phyloP scores from a whole-genome alignment of 345 rosid genomes.

The Lumnitzera racemosa region DNA sequence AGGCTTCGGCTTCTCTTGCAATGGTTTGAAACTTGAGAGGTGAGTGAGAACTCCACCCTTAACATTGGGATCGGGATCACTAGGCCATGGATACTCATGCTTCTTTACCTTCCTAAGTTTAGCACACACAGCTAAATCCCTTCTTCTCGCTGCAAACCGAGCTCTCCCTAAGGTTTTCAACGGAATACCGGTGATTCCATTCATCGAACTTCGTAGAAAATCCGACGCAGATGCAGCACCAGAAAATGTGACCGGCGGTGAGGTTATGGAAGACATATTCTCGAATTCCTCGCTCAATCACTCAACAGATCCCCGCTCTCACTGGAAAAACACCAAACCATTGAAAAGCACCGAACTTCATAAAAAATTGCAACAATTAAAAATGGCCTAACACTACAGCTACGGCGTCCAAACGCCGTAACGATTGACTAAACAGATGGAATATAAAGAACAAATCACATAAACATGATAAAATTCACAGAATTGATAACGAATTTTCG shows the following conservation, averaged over 20 bases:
- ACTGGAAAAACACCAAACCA: slow-evolving; percentile 3
- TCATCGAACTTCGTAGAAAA: slow-evolving; percentile 65
- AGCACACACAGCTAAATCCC: slow-evolving; percentile 31
- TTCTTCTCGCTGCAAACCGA: slow-evolving; percentile 21
- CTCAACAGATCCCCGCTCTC: slow-evolving; percentile 1
- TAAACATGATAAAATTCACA: too few species aligned
- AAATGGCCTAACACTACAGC: neutral
- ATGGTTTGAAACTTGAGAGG: slow-evolving; percentile 77
- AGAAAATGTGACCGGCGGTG: slow-evolving; percentile 39
- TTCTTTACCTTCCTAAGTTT: slow-evolving; percentile 78
- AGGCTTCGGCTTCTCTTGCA: slow-evolving; percentile 62
- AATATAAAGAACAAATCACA: too few species aligned
- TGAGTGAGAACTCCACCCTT: slow-evolving; percentile 79
- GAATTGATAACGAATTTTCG: too few species aligned
- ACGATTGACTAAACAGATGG: too few species aligned
- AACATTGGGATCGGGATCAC: slow-evolving; percentile 84
- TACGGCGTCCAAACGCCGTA: neutral
- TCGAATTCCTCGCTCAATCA: slow-evolving; percentile 3
- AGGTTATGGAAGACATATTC: slow-evolving; percentile 56
- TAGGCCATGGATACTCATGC: slow-evolving; percentile 92
- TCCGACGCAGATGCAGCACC: slow-evolving; percentile 52
- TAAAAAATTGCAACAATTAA: too few species aligned
- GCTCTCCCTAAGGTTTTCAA: slow-evolving; percentile 49
- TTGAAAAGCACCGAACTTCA: neutral
- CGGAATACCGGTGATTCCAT: slow-evolving; percentile 45